These are phyloP conservation scores for Porpolomopsis calyptriformis DNA, from an alignment of 768 basidiomycete genomes.

Conservation along the genomic window DNA sequence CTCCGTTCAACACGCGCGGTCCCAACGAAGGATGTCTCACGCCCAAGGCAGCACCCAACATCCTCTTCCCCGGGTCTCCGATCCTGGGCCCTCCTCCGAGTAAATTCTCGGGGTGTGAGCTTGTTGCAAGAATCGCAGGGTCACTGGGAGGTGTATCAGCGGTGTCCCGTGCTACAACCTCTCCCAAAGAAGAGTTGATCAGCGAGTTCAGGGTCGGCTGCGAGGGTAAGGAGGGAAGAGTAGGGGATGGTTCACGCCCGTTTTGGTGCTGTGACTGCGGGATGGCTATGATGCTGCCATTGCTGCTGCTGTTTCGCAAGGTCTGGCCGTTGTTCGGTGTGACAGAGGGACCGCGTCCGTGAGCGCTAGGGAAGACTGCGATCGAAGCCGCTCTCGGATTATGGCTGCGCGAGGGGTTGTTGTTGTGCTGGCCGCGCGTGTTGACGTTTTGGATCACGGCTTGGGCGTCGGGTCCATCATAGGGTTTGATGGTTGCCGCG, in stretches of 20 bases:
- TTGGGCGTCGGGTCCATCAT: constrained; percentile 92
- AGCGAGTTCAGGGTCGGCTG: constrained; percentile 81
- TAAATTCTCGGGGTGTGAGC: constrained; percentile 32
- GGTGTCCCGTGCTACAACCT: constrained; percentile 35
- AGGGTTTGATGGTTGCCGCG: constrained; percentile 68
- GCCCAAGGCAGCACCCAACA: constrained; percentile 79
- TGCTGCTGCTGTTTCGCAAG: constrained; percentile 27
- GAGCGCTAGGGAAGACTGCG: constrained; percentile 47
- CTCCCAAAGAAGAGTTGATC: constrained; percentile 62
- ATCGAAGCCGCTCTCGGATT: constrained; percentile 59
- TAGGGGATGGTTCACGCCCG: constrained; percentile 70
- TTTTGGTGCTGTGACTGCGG: constrained; percentile 22
- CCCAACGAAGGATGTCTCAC: constrained; percentile 69
- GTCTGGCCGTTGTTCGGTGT: constrained; percentile 25
- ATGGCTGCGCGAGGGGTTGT: constrained; percentile 58
- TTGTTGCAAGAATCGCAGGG: constrained; percentile 57
- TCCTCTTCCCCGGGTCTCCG: constrained; percentile 81
- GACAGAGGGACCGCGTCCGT: constrained; percentile 38
- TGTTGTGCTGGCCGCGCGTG: constrained; percentile 54
- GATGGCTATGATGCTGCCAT: constrained; percentile 16
- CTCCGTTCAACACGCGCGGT: constrained; percentile 44
- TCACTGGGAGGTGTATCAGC: constrained; percentile 38
- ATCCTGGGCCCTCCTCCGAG: constrained; percentile 45
- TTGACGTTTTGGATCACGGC: constrained; percentile 76
- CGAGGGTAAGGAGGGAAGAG: constrained; percentile 67